Evolutionary conservation across 495 filamentous ascomycete species (phyloP).

Genomic region (Daldinia concentrica): DNA sequence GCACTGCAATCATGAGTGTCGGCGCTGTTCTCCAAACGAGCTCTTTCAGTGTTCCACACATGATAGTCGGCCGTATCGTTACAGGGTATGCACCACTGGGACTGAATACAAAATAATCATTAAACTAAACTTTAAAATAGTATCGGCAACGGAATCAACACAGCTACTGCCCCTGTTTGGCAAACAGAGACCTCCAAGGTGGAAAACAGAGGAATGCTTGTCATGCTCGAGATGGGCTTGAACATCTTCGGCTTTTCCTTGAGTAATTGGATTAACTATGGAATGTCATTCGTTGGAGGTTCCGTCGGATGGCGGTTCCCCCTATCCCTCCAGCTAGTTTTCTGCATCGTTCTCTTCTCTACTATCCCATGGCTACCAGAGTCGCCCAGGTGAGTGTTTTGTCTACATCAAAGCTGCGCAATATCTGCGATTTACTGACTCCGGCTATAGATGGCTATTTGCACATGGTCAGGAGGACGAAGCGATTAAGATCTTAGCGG

Average conservation of each 20-base stretch:
- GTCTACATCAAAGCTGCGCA: background rate
- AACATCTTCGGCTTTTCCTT: constrained; percentile 71
- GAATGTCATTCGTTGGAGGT: constrained; percentile 62
- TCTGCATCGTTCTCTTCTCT: constrained; percentile 52
- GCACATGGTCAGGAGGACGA: constrained; percentile 50
- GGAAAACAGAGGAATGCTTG: constrained; percentile 66
- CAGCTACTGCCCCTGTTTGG: constrained; percentile 71
- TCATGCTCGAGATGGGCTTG: constrained; percentile 68
- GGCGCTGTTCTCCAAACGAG: constrained; percentile 70
- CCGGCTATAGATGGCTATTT: constrained; percentile 49
- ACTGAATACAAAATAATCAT: constrained; percentile 22
- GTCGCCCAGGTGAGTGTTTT: constrained; percentile 44
- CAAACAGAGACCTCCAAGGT: constrained; percentile 69
- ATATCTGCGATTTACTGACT: constrained; percentile 1
- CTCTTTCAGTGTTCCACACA: constrained; percentile 67
- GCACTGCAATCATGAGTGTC: constrained; percentile 66
- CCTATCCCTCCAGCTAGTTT: constrained; percentile 57
- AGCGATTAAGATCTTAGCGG: constrained; percentile 49
- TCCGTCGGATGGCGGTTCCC: constrained; percentile 51
- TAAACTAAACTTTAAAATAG: constrained; percentile 44
- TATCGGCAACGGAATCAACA: constrained; percentile 74
- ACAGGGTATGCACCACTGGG: constrained; percentile 47
- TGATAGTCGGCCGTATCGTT: constrained; percentile 71
- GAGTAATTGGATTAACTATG: constrained; percentile 65
- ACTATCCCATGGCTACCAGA: constrained; percentile 52